Base-by-base conservation (phyloP, 352 stramenopile genomes). In the Globisporangium polare region DNA sequence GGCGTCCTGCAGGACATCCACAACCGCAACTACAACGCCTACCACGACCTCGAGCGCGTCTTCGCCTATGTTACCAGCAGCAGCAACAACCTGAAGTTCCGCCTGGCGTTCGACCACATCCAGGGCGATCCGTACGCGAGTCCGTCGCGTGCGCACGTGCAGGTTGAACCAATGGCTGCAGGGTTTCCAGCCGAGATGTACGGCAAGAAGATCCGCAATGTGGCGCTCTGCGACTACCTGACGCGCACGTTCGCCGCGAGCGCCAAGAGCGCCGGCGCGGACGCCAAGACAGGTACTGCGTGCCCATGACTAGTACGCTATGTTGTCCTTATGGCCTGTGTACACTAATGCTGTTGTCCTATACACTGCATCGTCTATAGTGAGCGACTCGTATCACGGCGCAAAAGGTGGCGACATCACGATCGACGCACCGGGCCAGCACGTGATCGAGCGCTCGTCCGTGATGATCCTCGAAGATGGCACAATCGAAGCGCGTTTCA, bases 51-150 rank as follows among this genome's bases (percentile, higher is more conserved):
- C 35, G 79, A 89, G 61, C 75, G 83, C 22, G 65, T 59, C 3
- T 91, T 87, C 54, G 41, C 61, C 53, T 86, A 69, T 54, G 68
- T 31, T 10, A n/a, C n/a, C n/a, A n/a, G n/a, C n/a, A n/a, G n/a
- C n/a, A 49, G 53, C 15, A 53, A 47, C 33, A 62, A 56, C 2
- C 58, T 91, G 15, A 31, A 18, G 22, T 98, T 98, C 70, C 67
- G 66, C 10, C 77, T 99, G 17, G 90, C 73, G 42, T 92, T 98
- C 52, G 93, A 97, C 69, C 83, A 96, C 64, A 92, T 98, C 45
- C 96, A 99, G 71, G 83, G 85, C 15, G 96, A 99, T 77, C 90
- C 97, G 18, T 99, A 97, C 75, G 97, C 97, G 31, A 91, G 93
- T 64, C 94, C 97, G 6, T 98, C 97, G 22, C 81, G 93, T 17